These are phyloP conservation scores for Corchorus olitorius DNA, from an alignment of 345 rosid species.

Conservation along the genomic window DNA sequence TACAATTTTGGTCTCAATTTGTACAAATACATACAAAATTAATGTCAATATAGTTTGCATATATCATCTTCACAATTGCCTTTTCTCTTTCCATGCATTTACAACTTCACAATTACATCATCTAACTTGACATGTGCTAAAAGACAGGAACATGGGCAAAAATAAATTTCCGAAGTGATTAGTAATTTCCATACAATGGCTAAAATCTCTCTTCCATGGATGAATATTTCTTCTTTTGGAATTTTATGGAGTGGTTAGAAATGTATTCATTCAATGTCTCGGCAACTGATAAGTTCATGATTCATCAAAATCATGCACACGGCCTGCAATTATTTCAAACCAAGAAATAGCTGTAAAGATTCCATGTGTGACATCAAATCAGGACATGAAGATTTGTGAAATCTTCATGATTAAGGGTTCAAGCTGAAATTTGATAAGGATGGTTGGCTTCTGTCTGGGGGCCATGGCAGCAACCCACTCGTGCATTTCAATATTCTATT, in stretches of 20 bases:
- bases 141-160: too few relatives aligned
- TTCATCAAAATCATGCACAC: constrained; percentile 7
- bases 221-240: neutral
- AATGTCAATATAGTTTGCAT: neutral
- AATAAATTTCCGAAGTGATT: neutral
- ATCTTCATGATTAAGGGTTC: neutral
- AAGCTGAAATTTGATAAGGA: neutral
- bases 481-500: neutral
- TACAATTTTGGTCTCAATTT: neutral
- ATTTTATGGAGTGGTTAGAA: neutral
- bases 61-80: neutral
- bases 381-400: neutral
- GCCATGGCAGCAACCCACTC: constrained; percentile 3
- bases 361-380: neutral
- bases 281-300: neutral
- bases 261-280: neutral
- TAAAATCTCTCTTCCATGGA: neutral
- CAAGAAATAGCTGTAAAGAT: neutral
- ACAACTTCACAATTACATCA: neutral
- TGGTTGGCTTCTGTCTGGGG: neutral
- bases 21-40: neutral
- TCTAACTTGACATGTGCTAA: neutral
- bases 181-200: neutral
- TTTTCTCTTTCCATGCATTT: neutral
- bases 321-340: neutral